A percentile compares a stretch with the other conserved stretches of the same genome.
phyloP scores from a whole-genome alignment of 768 basidiomycete genomes.

The Xerocomus potaroensis region DNA sequence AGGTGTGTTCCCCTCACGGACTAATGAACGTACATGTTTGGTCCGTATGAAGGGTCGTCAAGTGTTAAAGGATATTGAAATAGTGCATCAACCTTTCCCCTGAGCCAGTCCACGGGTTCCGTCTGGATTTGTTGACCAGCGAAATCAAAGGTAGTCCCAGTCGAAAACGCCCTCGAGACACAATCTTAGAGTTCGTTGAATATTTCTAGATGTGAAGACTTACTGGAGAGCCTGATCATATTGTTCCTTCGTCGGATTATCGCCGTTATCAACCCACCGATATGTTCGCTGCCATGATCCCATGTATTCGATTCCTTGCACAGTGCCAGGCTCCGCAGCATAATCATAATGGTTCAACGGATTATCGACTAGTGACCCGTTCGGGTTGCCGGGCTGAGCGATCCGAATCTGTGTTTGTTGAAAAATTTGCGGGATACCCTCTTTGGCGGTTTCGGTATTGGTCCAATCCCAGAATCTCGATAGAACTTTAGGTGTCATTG shows the following conservation, averaged over 20 bases:
- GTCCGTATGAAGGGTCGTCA: constrained; percentile 4
- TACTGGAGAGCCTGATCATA: constrained; percentile 13
- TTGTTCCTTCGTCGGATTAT: constrained; percentile 5
- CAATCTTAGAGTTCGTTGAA: neutral
- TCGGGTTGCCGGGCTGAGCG: neutral
- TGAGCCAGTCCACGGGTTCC: constrained; percentile 13
- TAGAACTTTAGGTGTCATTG: neutral
- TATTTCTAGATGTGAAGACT: neutral
- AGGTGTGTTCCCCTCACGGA: neutral
- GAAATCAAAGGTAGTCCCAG: constrained; percentile 1
- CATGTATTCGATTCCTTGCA: neutral
- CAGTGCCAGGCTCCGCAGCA: neutral
- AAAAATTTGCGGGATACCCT: neutral
- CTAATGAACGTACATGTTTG: constrained; percentile 13
- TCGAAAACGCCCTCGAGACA: constrained; percentile 1
- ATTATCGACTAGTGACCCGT: neutral
- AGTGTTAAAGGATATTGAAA: constrained; percentile 16
- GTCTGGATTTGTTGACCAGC: neutral
- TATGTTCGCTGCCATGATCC: constrained; percentile 6
- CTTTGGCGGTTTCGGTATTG: neutral
- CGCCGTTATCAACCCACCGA: constrained; percentile 7
- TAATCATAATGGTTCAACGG: neutral
- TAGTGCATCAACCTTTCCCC: constrained; percentile 9
- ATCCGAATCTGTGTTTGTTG: neutral
- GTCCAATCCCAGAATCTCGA: constrained; percentile 14